Evolutionary conservation across 257 asterid species (phyloP).

Genomic region (Plantago elongata): DNA sequence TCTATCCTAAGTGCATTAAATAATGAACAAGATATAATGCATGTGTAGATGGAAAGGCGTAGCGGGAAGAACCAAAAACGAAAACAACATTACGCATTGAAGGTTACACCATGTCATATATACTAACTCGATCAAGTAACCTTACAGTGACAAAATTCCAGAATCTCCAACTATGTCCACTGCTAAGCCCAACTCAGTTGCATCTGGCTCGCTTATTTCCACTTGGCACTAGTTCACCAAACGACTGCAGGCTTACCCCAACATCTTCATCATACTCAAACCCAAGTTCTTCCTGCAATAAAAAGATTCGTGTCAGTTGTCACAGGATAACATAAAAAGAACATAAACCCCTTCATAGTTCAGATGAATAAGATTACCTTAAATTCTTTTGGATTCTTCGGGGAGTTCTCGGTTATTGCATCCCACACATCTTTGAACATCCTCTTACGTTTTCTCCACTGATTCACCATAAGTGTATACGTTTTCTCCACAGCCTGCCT

Average conservation of each 20-base stretch:
- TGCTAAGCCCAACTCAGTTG: constrained; percentile 19
- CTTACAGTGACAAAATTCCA: constrained; percentile 1
- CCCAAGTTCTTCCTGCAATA: constrained; percentile 85
- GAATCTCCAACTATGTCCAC: constrained; percentile 6
- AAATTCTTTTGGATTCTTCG: constrained; percentile 76
- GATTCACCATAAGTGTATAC: constrained; percentile 46
- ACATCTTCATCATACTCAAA: constrained; percentile 86
- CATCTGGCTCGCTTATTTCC: constrained; percentile 60
- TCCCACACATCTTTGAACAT: constrained; percentile 94
- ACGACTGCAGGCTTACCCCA: constrained; percentile 77
- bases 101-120: constrained; percentile 2
- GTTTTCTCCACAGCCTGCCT: constrained; percentile 56
- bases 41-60: neutral
- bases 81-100: neutral
- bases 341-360: neutral
- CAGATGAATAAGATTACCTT: constrained; percentile 39
- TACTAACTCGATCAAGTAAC: constrained; percentile 16
- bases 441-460: constrained; percentile 89
- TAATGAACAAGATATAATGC: neutral
- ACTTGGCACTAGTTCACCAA: constrained; percentile 41
- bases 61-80: neutral
- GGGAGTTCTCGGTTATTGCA: constrained; percentile 89
- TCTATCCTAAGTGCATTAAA: neutral
- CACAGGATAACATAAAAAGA: neutral
- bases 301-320: neutral